Percentiles rank a stretch among this genome's conserved stretches.
These are phyloP conservation scores for Leptodontidium sp. DNA, from an alignment of 2,329 filamentous ascomycete species.

Conservation along the genomic window DNA sequence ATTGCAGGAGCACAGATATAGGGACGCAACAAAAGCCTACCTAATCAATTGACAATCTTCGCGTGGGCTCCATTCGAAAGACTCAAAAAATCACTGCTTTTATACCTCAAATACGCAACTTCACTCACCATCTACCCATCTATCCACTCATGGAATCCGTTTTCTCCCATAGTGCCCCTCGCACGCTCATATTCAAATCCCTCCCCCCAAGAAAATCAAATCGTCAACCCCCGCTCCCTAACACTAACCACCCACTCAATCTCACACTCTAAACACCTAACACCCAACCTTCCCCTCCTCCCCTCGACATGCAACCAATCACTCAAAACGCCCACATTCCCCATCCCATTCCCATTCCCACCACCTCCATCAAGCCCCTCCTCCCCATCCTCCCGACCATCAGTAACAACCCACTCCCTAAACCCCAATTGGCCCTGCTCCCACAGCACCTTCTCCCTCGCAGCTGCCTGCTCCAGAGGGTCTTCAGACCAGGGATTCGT, in stretches of 20 bases:
- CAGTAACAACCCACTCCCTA: not conserved
- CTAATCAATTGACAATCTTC: no score
- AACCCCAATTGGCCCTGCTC: not conserved
- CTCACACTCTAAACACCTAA: slow-evolving; percentile 5
- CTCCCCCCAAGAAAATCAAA: not conserved
- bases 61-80: no score
- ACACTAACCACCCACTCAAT: not conserved
- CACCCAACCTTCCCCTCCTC: not conserved
- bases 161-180: not conserved
- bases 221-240: not conserved
- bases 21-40: no score
- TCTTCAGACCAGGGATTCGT: slow-evolving; percentile 1
- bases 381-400: not conserved
- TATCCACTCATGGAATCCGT: no score
- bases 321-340: not conserved
- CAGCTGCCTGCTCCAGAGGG: not conserved
- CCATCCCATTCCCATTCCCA: not conserved
- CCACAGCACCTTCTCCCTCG: not conserved
- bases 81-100: no score
- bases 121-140: no score
- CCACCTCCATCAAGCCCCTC: not conserved
- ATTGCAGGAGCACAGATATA: no score
- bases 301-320: slow-evolving; percentile 10
- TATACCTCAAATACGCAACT: no score
- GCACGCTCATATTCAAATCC: no score